phyloP scores from a whole-genome alignment of 257 asterid species.

The Solanum infundibuliforme region DNA sequence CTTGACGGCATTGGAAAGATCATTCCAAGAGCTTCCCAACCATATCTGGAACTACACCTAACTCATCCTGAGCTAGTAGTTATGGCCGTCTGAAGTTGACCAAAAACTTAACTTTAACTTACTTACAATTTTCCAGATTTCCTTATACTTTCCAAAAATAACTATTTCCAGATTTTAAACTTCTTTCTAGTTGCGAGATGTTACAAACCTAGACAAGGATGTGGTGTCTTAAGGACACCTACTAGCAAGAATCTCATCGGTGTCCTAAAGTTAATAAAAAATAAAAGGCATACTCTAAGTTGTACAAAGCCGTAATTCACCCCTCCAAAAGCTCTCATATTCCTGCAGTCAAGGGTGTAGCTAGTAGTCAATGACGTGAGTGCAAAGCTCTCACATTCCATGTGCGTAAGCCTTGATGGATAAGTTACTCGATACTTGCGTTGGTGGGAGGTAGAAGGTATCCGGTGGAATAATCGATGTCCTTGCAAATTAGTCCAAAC shows the following conservation, averaged over 20 bases:
- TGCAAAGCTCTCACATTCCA: background rate
- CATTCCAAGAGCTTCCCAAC: no score
- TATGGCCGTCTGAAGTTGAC: no score
- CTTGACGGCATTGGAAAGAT: no score
- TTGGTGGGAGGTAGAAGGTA: background rate
- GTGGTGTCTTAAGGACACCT: background rate
- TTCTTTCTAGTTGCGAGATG: no score
- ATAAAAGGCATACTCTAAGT: background rate
- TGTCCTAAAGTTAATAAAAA: background rate
- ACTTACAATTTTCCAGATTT: no score
- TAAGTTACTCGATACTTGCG: background rate
- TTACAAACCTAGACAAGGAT: background rate
- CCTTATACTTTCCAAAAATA: no score
- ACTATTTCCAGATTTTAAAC: no score
- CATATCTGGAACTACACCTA: no score
- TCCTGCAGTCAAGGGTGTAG: background rate
- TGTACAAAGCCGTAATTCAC: background rate
- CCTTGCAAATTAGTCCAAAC: background rate
- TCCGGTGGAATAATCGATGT: background rate
- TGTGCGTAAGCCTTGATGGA: background rate
- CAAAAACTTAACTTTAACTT: no score
- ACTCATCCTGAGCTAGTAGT: no score
- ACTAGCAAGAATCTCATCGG: background rate
- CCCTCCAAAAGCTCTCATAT: background rate
- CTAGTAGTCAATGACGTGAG: background rate